Evolutionary conservation across 2,329 filamentous ascomycete genomes (phyloP), one percentile per base, ranked within the genome.

Genomic region (Eurotiales sp.): DNA sequence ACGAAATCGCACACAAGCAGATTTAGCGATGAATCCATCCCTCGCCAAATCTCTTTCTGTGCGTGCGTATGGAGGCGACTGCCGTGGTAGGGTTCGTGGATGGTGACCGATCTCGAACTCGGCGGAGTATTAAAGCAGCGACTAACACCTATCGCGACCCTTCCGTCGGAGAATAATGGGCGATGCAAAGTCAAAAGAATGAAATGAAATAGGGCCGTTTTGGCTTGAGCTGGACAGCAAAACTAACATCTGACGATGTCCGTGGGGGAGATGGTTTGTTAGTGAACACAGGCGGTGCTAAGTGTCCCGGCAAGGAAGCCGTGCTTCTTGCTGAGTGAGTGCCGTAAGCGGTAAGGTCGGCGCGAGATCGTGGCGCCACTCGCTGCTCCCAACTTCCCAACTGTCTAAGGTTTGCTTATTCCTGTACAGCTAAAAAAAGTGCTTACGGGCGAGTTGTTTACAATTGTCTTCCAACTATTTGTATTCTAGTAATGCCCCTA

Each of bases 21-120:
- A 12, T 42, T 45, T 19, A 29, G 23, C 51, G 32, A 34, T 37
- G 32, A 19, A 47, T 50, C 51, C 51, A 53, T 53, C 19, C 51
- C 51, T n/a, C n/a, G n/a, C n/a, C n/a, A n/a, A n/a, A n/a, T n/a
- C n/a, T 48, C 19, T 41, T 14, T 41, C 12, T 22, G n/a, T n/a
- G n/a, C n/a, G n/a, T n/a, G n/a, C n/a, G n/a, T n/a, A n/a, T n/a
- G n/a, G n/a, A n/a, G n/a, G n/a, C n/a, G n/a, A n/a, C n/a, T n/a
- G n/a, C n/a, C 32, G 32, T 8, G 32, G n/a, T n/a, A n/a, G 30
- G n/a, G n/a, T n/a, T 34, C 2, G 29, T 34, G 15, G 21, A 37
- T 15, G 15, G 17, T 37, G 17, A 11, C 12, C 34, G 17, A 21
- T 37, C 34, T 37, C 34, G 34, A 37, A 37, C 34, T 17, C 6